A percentile compares a stretch with the other conserved stretches of the same genome.
Evolutionary conservation across 805 yeast genomes (phyloP).

Genomic region (Metschnikowia chrysomelidarum): DNA sequence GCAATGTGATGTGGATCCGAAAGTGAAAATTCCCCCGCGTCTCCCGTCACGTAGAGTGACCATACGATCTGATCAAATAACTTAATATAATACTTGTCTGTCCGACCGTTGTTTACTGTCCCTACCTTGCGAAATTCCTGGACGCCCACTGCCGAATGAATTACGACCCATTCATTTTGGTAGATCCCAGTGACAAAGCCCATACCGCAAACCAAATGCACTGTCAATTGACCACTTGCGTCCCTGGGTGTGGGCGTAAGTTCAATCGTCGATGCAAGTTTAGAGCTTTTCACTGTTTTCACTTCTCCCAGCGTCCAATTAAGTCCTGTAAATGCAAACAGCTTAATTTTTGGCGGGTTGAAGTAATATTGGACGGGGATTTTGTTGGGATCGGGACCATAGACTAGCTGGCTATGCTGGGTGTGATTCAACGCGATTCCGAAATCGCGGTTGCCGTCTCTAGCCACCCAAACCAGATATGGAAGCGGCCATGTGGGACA

Average conservation of each 20-base stretch:
- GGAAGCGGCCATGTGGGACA: conserved; percentile 82
- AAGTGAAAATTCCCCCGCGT: conserved; percentile 31
- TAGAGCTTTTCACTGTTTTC: conserved; percentile 25
- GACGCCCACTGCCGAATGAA: conserved; percentile 67
- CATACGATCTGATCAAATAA: conserved; percentile 59
- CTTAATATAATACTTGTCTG: conserved; percentile 53
- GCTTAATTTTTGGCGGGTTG: conserved; percentile 64
- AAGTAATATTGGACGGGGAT: conserved; percentile 60
- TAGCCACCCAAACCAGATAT: conserved; percentile 67
- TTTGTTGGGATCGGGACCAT: conserved; percentile 59
- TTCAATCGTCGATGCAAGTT: conserved; percentile 31
- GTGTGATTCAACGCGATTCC: conserved; percentile 74
- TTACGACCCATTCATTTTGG: conserved; percentile 22
- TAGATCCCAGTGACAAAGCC: conserved; percentile 71
- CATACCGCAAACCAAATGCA: conserved; percentile 77
- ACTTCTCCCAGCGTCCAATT: conserved; percentile 24
- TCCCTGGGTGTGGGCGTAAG: conserved; percentile 11
- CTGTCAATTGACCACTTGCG: conserved; percentile 38
- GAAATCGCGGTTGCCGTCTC: conserved; percentile 40
- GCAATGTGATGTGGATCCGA: conserved; percentile 38
- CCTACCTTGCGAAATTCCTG: conserved; percentile 42
- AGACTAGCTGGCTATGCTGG: conserved; percentile 56
- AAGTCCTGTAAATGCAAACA: conserved; percentile 47
- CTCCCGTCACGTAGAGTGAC: conserved; percentile 60
- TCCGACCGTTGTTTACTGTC: conserved; percentile 25